A percentile compares a stretch with the other conserved stretches of the same genome.
These are phyloP conservation scores for Leishmania tropica DNA, from an alignment of 208 protist genomes.

Conservation along the genomic window DNA sequence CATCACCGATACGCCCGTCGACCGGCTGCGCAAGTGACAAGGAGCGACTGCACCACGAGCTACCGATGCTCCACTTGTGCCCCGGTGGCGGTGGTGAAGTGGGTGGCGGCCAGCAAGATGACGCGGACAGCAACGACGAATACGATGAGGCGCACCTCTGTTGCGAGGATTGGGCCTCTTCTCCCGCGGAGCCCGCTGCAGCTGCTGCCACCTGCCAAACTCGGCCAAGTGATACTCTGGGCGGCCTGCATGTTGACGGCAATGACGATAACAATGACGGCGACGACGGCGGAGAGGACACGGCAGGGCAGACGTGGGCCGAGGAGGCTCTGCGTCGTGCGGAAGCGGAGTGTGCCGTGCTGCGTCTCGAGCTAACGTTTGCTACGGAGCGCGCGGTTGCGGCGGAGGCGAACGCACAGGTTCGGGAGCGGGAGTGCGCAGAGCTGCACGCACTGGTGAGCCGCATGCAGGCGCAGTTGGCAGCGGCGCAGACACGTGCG, in stretches of 20 bases:
- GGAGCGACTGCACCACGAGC: constrained; percentile 1
- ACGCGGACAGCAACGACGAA: neutral
- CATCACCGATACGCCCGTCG: constrained; percentile 14
- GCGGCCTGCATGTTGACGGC: constrained; percentile 2
- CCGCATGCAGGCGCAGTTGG: constrained; percentile 32
- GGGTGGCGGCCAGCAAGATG: neutral
- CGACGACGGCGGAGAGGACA: neutral
- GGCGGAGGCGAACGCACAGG: constrained; percentile 11
- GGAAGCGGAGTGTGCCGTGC: constrained; percentile 16
- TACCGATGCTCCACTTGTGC: neutral
- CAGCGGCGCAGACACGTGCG: neutral
- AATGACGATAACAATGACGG: neutral
- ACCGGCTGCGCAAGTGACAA: neutral
- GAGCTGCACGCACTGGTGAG: constrained; percentile 50
- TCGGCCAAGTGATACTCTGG: constrained; percentile 4
- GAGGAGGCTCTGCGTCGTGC: constrained; percentile 17
- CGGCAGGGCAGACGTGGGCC: constrained; percentile 2
- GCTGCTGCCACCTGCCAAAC: neutral
- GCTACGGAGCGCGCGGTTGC: constrained; percentile 15
- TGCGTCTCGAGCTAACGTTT: constrained; percentile 14
- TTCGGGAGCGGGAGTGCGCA: constrained; percentile 43
- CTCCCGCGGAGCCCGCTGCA: neutral
- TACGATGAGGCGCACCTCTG: constrained; percentile 21
- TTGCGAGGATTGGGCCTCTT: neutral
- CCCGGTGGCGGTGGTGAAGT: neutral